A percentile compares a stretch with the other conserved stretches of the same genome.
These are phyloP conservation scores for Orbilia ellipsospora DNA, from an alignment of 2,329 filamentous ascomycete genomes.

Conservation along the genomic window DNA sequence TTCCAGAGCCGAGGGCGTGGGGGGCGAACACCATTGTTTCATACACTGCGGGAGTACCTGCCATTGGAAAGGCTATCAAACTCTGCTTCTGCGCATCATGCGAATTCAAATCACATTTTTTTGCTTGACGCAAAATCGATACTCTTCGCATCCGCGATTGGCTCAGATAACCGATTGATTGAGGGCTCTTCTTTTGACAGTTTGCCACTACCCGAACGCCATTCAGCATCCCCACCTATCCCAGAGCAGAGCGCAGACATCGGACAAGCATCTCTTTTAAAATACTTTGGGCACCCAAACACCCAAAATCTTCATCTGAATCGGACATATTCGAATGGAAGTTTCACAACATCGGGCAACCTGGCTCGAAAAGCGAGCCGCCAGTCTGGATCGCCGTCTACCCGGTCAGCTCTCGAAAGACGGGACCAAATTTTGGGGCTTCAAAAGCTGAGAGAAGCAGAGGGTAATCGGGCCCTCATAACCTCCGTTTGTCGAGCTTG, in stretches of 20 bases:
- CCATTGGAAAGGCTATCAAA: slow-evolving; percentile 21
- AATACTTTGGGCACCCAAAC: too few species aligned
- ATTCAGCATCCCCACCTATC: slow-evolving; percentile 30
- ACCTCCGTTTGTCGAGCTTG: neutral
- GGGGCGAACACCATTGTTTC: slow-evolving; percentile 14
- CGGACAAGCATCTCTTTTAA: too few species aligned
- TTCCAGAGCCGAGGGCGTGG: slow-evolving; percentile 7
- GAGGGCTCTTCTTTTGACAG: slow-evolving; percentile 17
- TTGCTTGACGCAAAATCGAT: slow-evolving; percentile 21
- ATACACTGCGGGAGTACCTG: slow-evolving; percentile 18
- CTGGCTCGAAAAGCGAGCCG: too few species aligned
- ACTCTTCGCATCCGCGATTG: slow-evolving; percentile 27
- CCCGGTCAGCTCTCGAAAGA: too few species aligned
- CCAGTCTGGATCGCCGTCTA: too few species aligned
- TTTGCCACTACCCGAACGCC: slow-evolving; percentile 33
- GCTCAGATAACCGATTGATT: slow-evolving; percentile 42
- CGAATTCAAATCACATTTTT: neutral
- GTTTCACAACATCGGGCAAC: too few species aligned
- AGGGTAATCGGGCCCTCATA: neutral
- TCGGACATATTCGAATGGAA: too few species aligned
- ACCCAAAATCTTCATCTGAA: too few species aligned
- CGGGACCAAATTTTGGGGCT: neutral
- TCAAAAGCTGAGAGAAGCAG: neutral
- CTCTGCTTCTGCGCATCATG: slow-evolving; percentile 31
- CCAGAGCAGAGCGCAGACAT: too few species aligned